These are phyloP conservation scores for Aspergillus oerlinghausenensis DNA, from an alignment of 2,329 filamentous ascomycete species.

Conservation along the genomic window DNA sequence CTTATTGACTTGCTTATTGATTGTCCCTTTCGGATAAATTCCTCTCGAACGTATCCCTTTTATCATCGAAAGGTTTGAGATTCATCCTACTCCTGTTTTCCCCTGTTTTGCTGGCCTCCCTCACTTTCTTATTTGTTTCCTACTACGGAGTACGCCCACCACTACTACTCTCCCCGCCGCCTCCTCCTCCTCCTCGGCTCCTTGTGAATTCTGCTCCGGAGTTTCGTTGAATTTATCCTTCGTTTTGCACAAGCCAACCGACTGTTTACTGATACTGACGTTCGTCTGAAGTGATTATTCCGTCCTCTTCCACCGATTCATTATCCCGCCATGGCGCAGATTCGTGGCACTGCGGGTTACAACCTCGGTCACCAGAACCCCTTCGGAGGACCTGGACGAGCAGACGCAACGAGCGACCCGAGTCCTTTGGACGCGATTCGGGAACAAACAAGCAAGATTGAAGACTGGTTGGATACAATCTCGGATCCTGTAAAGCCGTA, in stretches of 20 bases:
- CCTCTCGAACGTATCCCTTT: background rate
- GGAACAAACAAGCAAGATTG: conserved; percentile 96
- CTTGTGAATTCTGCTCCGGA: background rate
- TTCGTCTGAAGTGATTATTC: conserved; percentile 2
- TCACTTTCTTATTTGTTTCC: background rate
- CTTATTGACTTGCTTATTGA: background rate
- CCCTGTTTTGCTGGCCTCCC: background rate
- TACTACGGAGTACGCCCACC: background rate
- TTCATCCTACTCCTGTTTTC: background rate
- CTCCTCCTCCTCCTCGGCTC: background rate
- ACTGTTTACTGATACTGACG: background rate
- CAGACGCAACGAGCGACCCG: conserved; percentile 61
- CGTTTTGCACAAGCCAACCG: background rate
- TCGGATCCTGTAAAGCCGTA: conserved; percentile 95
- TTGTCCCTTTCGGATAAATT: background rate
- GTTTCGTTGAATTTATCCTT: conserved; percentile 3
- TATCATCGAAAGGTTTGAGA: background rate
- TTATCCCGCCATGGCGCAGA: conserved; percentile 43
- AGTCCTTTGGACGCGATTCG: conserved; percentile 83
- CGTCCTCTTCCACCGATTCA: conserved; percentile 2
- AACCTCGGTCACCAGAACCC: conserved; percentile 72
- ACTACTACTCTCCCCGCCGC: background rate
- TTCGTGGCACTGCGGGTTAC: conserved; percentile 71
- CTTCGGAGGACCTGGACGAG: conserved; percentile 59
- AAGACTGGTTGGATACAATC: conserved; percentile 81